phyloP scores from a whole-genome alignment of 352 stramenopile genomes.

The Phytophthora sansomeana region DNA sequence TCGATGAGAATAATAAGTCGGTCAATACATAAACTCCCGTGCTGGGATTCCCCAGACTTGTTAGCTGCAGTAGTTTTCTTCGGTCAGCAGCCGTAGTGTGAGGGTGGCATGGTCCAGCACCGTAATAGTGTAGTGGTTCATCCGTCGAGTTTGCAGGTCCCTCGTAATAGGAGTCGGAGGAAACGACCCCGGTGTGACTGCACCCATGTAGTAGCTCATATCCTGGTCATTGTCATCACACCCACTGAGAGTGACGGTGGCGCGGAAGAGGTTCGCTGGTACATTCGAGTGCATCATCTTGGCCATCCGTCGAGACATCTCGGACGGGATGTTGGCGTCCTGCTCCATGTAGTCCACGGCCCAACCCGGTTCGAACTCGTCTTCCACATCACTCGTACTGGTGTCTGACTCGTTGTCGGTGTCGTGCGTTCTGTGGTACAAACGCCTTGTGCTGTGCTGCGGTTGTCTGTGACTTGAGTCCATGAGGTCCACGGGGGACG shows the following conservation, averaged over 20 bases:
- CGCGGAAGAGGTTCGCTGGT: constrained; percentile 80
- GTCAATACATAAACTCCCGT: constrained; percentile 31
- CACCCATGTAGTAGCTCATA: constrained; percentile 50
- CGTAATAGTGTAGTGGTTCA: constrained; percentile 79
- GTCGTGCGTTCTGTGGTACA: constrained; percentile 16
- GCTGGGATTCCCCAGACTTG: constrained; percentile 5
- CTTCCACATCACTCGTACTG: constrained; percentile 14
- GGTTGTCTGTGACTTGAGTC: constrained; percentile 40
- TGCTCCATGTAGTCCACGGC: constrained; percentile 85
- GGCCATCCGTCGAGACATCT: constrained; percentile 73
- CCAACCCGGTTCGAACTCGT: constrained; percentile 70
- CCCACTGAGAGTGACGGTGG: constrained; percentile 55
- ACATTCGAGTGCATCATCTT: constrained; percentile 86
- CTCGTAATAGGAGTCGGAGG: constrained; percentile 83
- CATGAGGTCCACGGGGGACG: constrained; percentile 56
- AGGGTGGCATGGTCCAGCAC: constrained; percentile 82
- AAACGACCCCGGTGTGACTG: constrained; percentile 80
- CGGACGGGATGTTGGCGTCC: constrained; percentile 63
- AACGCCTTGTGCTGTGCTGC: constrained; percentile 20
- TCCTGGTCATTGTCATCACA: constrained; percentile 27
- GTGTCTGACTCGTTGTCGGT: constrained; percentile 19
- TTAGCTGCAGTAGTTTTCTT: constrained; percentile 49
- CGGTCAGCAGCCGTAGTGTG: constrained; percentile 59
- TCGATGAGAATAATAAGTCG: constrained; percentile 23
- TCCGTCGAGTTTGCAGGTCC: constrained; percentile 73